Evolutionary conservation across 83 land plant species (phyloP).

Genomic region (Picea abies): DNA sequence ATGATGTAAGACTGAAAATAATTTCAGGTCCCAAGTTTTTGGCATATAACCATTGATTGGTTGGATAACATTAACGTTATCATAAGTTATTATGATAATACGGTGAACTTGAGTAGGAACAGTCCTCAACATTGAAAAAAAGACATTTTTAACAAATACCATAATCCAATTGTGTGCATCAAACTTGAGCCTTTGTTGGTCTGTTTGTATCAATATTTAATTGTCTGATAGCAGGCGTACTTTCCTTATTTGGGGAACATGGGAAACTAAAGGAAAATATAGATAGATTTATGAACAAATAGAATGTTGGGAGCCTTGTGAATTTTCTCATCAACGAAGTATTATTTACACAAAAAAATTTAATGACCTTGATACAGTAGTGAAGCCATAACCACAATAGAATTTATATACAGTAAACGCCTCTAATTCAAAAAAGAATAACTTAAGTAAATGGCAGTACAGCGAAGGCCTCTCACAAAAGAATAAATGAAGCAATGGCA

Average conservation of each 20-base stretch:
- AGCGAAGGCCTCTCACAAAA: neutral
- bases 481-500: conserved; percentile 7
- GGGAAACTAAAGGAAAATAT: no score
- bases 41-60: no score
- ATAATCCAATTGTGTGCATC: neutral
- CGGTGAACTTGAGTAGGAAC: no score
- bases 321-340: neutral
- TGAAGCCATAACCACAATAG: neutral
- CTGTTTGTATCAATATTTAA: neutral
- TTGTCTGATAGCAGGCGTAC: neutral
- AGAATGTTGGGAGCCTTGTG: neutral
- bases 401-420: neutral
- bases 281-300: no score
- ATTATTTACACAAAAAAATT: neutral
- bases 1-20: no score
- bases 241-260: no score
- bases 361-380: neutral
- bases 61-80: no score
- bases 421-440: neutral
- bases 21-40: no score
- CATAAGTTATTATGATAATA: no score
- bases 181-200: neutral
- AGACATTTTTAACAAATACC: no score
- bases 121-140: no score
- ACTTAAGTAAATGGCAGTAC: neutral